These are phyloP conservation scores for Drechslerella stenobrocha DNA, from an alignment of 2,329 filamentous ascomycete species.

Conservation along the genomic window DNA sequence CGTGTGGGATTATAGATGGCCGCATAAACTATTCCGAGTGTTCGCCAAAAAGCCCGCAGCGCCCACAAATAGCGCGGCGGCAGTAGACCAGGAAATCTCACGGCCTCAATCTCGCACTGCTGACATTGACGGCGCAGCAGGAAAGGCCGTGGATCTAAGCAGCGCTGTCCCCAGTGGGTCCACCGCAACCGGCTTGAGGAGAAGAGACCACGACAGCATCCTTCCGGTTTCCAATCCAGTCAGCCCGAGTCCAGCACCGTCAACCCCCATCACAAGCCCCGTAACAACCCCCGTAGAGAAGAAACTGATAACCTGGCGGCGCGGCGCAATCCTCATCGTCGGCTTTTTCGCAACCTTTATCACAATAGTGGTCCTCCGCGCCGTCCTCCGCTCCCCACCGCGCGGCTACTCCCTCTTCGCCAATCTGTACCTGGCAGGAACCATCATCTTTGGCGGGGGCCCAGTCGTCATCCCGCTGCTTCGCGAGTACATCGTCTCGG, in stretches of 20 bases:
- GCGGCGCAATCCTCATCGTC: conserved; percentile 25
- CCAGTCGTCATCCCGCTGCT: conserved; percentile 68
- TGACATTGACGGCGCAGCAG: not conserved
- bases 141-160: not conserved
- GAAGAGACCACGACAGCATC: conserved; percentile 61
- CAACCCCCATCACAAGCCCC: not conserved
- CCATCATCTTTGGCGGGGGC: conserved; percentile 66
- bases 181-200: conserved; percentile 56
- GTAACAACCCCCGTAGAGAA: conserved; percentile 8
- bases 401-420: conserved; percentile 67
- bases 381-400: conserved; percentile 56
- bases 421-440: conserved; percentile 74
- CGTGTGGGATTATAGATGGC: conserved; percentile 63
- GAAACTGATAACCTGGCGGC: conserved; percentile 13
- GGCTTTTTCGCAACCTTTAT: conserved; percentile 62
- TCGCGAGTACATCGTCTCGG: conserved; percentile 65
- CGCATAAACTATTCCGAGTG: conserved; percentile 56
- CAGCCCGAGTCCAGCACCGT: not conserved
- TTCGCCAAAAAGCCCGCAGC: conserved; percentile 21
- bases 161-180: not conserved
- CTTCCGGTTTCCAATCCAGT: conserved; percentile 52
- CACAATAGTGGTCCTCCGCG: conserved; percentile 61
- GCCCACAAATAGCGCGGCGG: conserved; percentile 20
- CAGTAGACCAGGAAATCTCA: not conserved
- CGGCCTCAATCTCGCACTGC: not conserved